phyloP scores from a whole-genome alignment of 163 green algal genomes.

The Volvox carteri region DNA sequence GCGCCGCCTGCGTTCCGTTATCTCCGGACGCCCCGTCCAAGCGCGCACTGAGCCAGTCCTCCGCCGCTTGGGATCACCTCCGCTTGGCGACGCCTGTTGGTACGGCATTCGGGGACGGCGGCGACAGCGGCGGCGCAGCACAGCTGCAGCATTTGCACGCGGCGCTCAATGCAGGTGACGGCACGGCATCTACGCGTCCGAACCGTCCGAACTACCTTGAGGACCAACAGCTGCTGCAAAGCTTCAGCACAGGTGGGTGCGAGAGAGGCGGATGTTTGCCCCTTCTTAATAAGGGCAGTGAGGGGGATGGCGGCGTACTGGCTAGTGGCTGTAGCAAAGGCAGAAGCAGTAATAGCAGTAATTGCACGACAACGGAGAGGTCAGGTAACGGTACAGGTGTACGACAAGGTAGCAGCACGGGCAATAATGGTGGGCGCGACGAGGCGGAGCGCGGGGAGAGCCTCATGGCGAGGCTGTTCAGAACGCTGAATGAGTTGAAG shows the following conservation, averaged over 20 bases:
- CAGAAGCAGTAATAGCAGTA: no score
- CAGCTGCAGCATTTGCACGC: background rate
- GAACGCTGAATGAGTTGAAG: background rate
- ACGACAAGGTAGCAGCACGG: background rate
- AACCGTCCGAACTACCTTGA: no score
- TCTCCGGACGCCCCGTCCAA: background rate
- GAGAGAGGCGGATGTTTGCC: no score
- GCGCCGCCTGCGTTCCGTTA: background rate
- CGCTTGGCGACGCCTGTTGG: background rate
- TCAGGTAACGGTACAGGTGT: no score
- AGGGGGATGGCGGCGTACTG: background rate
- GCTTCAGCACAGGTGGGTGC: no score
- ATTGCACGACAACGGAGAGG: no score
- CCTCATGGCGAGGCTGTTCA: slow-evolving; percentile 19
- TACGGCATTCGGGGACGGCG: background rate
- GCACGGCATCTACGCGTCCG: no score
- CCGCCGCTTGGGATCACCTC: background rate
- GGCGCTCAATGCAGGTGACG: no score
- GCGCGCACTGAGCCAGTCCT: background rate
- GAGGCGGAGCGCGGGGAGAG: background rate
- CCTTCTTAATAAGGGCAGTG: background rate
- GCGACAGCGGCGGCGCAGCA: background rate
- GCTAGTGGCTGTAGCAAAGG: background rate
- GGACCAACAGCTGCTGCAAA: no score
- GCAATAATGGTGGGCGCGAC: background rate